Evolutionary conservation across 805 yeast genomes (phyloP).

Genomic region (Monosporozyma siamensis): DNA sequence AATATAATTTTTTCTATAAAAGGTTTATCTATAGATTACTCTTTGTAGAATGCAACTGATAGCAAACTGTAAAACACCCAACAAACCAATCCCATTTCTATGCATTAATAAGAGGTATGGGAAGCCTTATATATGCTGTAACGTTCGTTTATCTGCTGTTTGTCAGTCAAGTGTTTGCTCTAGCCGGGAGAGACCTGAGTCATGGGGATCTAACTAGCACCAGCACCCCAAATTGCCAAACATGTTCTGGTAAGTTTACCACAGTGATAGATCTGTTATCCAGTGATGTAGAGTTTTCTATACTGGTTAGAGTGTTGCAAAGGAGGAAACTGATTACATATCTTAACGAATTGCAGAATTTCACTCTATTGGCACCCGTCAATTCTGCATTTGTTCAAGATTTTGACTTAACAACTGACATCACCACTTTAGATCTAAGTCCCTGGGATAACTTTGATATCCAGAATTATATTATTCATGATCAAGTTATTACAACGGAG

Average conservation of each 20-base stretch:
- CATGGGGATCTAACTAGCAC: too few relatives aligned
- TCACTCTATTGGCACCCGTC: constrained; percentile 72
- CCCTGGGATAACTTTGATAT: constrained; percentile 11
- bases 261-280: constrained; percentile 65
- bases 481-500: constrained; percentile 29
- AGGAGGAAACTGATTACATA: constrained; percentile 51
- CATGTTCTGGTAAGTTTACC: constrained; percentile 22
- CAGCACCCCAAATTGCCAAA: too few relatives aligned
- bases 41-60: too few relatives aligned
- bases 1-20: too few relatives aligned
- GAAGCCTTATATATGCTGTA: neutral
- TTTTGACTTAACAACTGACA: neutral
- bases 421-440: neutral
- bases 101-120: neutral
- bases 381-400: constrained; percentile 57
- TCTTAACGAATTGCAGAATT: constrained; percentile 49
- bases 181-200: too few relatives aligned
- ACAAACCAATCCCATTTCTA: too few relatives aligned
- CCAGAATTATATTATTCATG: constrained; percentile 25
- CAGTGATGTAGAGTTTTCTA: constrained; percentile 55
- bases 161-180: too few relatives aligned
- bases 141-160: neutral
- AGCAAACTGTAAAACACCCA: too few relatives aligned
- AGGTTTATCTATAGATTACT: too few relatives aligned
- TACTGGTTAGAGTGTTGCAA: constrained; percentile 53